Evolutionary conservation across 768 basidiomycete genomes (phyloP).

Genomic region (Xerocomellus amylosporus): DNA sequence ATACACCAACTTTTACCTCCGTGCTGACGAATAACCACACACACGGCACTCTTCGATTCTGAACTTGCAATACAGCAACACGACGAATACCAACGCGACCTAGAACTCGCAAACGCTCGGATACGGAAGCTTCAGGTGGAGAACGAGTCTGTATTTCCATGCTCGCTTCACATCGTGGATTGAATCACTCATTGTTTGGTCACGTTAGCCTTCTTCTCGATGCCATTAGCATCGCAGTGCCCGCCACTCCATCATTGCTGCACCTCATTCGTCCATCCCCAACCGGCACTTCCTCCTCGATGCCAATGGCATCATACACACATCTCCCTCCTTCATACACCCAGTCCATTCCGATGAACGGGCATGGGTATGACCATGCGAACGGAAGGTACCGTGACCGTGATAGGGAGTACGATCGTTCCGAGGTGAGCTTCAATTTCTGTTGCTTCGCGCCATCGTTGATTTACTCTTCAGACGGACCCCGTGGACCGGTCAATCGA

Average conservation of each 20-base stretch:
- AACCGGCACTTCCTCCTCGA: slow-evolving; percentile 17
- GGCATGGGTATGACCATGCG: slow-evolving; percentile 21
- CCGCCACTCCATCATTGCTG: slow-evolving; percentile 32
- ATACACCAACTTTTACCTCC: background rate
- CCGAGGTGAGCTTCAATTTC: slow-evolving; percentile 10
- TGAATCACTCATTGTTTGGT: background rate
- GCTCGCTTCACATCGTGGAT: background rate
- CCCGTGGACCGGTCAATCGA: slow-evolving; percentile 20
- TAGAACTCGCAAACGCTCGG: slow-evolving; percentile 27
- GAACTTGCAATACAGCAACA: slow-evolving; percentile 13
- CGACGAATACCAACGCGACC: slow-evolving; percentile 26
- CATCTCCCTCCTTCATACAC: slow-evolving; percentile 9
- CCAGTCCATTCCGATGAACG: slow-evolving; percentile 20
- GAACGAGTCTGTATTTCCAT: slow-evolving; percentile 27
- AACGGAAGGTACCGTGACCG: slow-evolving; percentile 30
- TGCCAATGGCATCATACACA: slow-evolving; percentile 19
- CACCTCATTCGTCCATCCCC: slow-evolving; percentile 32
- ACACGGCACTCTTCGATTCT: background rate
- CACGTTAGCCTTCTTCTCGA: slow-evolving; percentile 31
- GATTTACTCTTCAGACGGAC: slow-evolving; percentile 4
- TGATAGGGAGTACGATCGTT: slow-evolving; percentile 24
- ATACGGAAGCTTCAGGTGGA: slow-evolving; percentile 32
- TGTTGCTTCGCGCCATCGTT: background rate
- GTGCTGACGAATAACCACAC: background rate
- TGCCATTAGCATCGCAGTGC: slow-evolving; percentile 32